Evolutionary conservation across 768 basidiomycete genomes (phyloP), one percentile per base, ranked within the genome.

Genomic region (Heimioporus sp.): DNA sequence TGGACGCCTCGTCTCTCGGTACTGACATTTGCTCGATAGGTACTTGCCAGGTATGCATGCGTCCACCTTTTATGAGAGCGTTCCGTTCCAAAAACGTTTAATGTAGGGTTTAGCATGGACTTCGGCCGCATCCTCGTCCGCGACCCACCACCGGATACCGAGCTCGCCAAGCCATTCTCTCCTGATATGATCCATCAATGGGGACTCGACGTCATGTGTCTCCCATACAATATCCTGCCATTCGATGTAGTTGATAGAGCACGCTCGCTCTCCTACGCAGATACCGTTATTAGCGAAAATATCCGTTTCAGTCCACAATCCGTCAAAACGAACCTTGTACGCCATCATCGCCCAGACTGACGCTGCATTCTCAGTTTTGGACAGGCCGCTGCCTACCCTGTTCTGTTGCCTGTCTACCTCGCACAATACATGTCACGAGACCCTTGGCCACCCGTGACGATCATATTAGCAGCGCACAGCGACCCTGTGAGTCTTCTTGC

Each of bases 381-480:
- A 49, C 57, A 84, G 84, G 69, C 80, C 17, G 76, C 83, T 20
- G 82, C 78, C 35, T 83, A 81, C 55, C 85, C 85, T 4, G 69
- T 87, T 31, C 73, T 87, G 19, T 64, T 87, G n/a, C 85, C 85
- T 5, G 61, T 85, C 5, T 87, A 86, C 65, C 68, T 86, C 10
- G 75, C 73, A 17, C 76, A 77, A 56, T 86, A 84, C 59, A 58
- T 75, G 45, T 57, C 65, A 8, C 41, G 52, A 7, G 50, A 60
- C 13, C 64, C 61, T 24, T 68, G 65, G 53, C 63, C 63, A 2
- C 57, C 61, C 5, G 52, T 70, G 31, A 71, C 70, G 4, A 47
- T 70, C 2, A 54, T 72, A 48, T 30, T 65, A 35, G 49, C 65
- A 8, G 70, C 68, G 31, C 58, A 72, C 45, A 16, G 48, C 28